Evolutionary conservation across 2,329 filamentous ascomycete species (phyloP), one percentile per base, ranked within the genome.

Genomic region (Nemania sp.): DNA sequence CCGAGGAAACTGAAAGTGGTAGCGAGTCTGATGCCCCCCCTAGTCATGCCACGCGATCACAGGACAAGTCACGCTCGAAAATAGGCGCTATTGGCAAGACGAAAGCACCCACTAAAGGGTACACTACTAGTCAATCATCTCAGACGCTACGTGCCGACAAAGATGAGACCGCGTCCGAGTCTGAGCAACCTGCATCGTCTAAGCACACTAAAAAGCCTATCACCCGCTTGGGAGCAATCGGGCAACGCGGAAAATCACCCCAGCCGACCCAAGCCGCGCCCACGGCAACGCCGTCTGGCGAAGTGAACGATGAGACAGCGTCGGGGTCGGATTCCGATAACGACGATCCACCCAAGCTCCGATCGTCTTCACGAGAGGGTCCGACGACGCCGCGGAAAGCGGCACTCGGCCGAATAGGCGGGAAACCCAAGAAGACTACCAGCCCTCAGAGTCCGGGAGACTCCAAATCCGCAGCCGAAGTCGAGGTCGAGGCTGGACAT

Each of bases 121-220:
- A 58, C 10, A 51, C 64, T 10, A 42, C 60, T 7, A 69, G 64
- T 43, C 71, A 68, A 34, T 68, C 70, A 45, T 69, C 71, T 32
- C 62, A 34, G 10, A 71, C 67, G 18, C 12, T 68, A 17, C 60
- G 60, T 29, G 47, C 50, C 4, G 66, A 69, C 12, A 65, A 68
- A 11, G 69, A 73, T 45, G 69, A 72, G 48, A 74, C 72, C 2
- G 68, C 65, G 37, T 72, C 72, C 1, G 72, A 72, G 15, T 70
- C 72, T 17, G 61, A 40, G 18, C 21, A 53, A 21, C 5, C 66
- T n/a, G n/a, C n/a, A n/a, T n/a, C n/a, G n/a, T n/a, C n/a, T 57
- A 57, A 53, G 59, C 46, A 60, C 7, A 57, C 37, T 25, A 64
- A 53, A n/a, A 53, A 57, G 29, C 12, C 62, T 13, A 60, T 29